Conservation (phyloP, 257 asterid genomes). For the Solanum habrochaites region DNA sequence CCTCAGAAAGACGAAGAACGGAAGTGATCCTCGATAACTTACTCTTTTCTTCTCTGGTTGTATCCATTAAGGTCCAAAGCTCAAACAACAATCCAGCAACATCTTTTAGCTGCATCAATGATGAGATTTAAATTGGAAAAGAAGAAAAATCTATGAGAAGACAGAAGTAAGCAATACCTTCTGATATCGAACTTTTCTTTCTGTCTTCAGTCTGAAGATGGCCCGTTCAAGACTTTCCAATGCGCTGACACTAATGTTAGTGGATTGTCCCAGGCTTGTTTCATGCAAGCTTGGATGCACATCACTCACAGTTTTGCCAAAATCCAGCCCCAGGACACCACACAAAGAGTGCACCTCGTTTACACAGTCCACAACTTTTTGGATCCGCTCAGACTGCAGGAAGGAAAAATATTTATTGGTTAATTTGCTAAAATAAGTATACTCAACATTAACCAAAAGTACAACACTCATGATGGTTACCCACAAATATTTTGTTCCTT, state of each 20-base stretch:
- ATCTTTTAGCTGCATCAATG: slow-evolving; percentile 3
- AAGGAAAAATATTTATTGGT: neutral
- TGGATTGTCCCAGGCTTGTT: neutral
- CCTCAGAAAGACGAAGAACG: neutral
- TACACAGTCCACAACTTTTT: slow-evolving; percentile 4
- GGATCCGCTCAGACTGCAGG: slow-evolving; percentile 5
- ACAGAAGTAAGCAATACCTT: neutral
- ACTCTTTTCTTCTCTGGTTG: slow-evolving; percentile 7
- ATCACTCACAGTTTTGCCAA: slow-evolving; percentile 2
- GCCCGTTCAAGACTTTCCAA: neutral
- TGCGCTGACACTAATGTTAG: neutral
- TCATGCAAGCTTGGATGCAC: slow-evolving; percentile 7
- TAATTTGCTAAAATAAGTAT: neutral
- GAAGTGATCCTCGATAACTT: neutral
- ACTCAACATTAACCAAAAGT: neutral
- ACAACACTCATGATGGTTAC: neutral
- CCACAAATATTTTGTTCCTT: neutral
- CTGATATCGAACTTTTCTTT: neutral
- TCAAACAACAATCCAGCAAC: neutral
- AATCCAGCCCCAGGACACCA: slow-evolving; percentile 3
- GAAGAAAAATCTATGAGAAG: neutral
- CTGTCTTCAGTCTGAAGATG: neutral
- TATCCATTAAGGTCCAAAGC: slow-evolving; percentile 11
- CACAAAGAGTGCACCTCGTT: slow-evolving; percentile 3
- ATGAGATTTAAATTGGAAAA: neutral